Evolutionary conservation across 2,329 filamentous ascomycete genomes (phyloP), one percentile per base, ranked within the genome.

Genomic region (Simplicillium aogashimaense): DNA sequence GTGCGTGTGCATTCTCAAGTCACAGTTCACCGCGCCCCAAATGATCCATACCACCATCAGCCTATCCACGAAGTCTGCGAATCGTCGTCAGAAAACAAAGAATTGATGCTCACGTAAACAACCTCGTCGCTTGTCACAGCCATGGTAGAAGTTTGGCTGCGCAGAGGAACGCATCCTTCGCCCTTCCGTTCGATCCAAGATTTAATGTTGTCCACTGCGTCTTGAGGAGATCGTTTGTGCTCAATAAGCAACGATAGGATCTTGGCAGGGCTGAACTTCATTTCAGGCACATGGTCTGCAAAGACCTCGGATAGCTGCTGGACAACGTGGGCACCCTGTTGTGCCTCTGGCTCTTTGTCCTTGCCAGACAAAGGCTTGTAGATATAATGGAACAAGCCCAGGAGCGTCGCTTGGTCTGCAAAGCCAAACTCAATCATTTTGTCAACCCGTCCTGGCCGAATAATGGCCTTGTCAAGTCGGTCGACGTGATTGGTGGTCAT

Each of bases 401-500:
- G 29, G 16, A 41, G 29, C 34, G 37, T 41, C 28, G 36, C 28
- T 32, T 34, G 39, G 32, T 36, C 33, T 28, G 38, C 28, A 16
- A 35, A 13, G n/a, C 13, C 20, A 28, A 40, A 40, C 16, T 32
- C 39, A 12, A 83, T 65, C 35, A 66, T 70, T 57, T 79, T 65
- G 43, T 83, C 78, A 1, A 83, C 72, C 2, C 78, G 61, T 0
- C 78, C 80, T 0, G 79, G 78, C 0, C 79, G 65, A 17, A 81
- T 69, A 2, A 83, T 63, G 0, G 78, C 78, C 3, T 66, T 57
- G 42, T 83, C 78, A 0, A 83, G 66, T 42, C 74, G 71, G 42
- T 81, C 74, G 0, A 70, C 67, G 42, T 76, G 71, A 47, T 85
- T 85, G 0, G 80, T 82, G 0, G 80, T 85, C 81, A 85, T 84